Evolutionary conservation across 1,139 yeast genomes (phyloP).

Genomic region (Geotrichum macrosporum): DNA sequence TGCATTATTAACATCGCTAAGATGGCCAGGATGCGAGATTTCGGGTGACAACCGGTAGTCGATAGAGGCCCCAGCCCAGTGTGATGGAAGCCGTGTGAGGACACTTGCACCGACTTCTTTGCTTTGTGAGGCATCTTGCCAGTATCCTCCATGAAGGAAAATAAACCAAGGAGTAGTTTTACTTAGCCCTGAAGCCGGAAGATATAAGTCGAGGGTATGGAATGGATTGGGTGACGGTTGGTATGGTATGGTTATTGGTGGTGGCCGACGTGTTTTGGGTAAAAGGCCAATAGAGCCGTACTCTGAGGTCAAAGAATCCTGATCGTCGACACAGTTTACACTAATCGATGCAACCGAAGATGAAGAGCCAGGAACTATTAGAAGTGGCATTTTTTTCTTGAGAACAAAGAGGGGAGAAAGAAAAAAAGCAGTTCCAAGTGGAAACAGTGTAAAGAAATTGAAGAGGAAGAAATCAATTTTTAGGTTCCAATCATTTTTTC

Average conservation of each 20-base stretch:
- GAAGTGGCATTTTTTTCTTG: slow-evolving; percentile 15
- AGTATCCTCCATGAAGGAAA: slow-evolving; percentile 79
- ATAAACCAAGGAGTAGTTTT: slow-evolving; percentile 36
- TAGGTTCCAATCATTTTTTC: slow-evolving; percentile 1
- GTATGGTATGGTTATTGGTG: slow-evolving; percentile 24
- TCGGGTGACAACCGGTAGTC: slow-evolving; percentile 69
- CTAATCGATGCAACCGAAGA: slow-evolving; percentile 8
- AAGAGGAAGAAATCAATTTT: neutral
- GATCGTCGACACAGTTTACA: slow-evolving; percentile 13
- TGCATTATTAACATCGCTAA: slow-evolving; percentile 52
- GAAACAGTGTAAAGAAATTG: neutral
- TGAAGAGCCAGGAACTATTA: neutral
- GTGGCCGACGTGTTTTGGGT: slow-evolving; percentile 23
- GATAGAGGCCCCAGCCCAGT: slow-evolving; percentile 40
- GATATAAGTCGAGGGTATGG: slow-evolving; percentile 25
- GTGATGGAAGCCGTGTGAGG: slow-evolving; percentile 27
- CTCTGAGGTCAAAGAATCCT: slow-evolving; percentile 13
- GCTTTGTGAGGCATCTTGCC: slow-evolving; percentile 66
- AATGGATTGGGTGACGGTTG: slow-evolving; percentile 27
- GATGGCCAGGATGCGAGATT: slow-evolving; percentile 57
- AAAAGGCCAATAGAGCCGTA: slow-evolving; percentile 14
- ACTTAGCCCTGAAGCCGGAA: slow-evolving; percentile 24
- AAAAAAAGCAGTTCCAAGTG: neutral
- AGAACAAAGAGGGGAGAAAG: neutral
- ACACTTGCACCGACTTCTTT: slow-evolving; percentile 49